Evolutionary conservation across 495 filamentous ascomycete genomes (phyloP).

Genomic region (Penicillium riverlandense): DNA sequence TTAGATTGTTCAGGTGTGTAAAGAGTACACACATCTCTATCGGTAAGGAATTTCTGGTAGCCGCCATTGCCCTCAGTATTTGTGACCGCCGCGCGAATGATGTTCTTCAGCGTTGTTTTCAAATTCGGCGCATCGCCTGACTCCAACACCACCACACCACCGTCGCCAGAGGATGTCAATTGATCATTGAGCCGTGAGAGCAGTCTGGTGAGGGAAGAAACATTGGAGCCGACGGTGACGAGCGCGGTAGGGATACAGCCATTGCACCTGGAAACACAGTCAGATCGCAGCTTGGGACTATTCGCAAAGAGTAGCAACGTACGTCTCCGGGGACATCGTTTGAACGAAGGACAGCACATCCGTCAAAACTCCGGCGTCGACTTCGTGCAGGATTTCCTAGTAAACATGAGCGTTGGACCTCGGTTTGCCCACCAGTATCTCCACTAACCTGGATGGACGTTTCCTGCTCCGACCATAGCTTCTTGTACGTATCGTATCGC

Average conservation of each 20-base stretch:
- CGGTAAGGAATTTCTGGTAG: constrained; percentile 37
- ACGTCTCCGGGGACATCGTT: constrained; percentile 39
- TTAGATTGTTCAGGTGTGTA: not conserved
- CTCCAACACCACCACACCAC: constrained; percentile 60
- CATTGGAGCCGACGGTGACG: constrained; percentile 80
- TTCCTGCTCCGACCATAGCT: constrained; percentile 63
- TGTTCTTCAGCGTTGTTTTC: constrained; percentile 73
- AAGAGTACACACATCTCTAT: constrained; percentile 42
- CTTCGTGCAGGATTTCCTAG: constrained; percentile 32
- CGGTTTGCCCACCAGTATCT: not conserved
- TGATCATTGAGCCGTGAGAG: constrained; percentile 57
- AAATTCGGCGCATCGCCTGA: constrained; percentile 76
- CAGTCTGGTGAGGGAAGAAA: constrained; percentile 66
- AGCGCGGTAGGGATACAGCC: constrained; percentile 68
- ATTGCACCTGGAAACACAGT: constrained; percentile 24
- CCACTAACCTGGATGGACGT: constrained; percentile 56
- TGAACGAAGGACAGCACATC: constrained; percentile 62
- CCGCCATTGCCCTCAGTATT: constrained; percentile 43
- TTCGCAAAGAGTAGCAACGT: constrained; percentile 6
- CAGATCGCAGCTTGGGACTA: constrained; percentile 2
- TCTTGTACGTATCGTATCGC: constrained; percentile 56
- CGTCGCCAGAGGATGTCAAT: constrained; percentile 37
- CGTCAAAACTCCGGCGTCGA: constrained; percentile 51
- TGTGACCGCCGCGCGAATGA: constrained; percentile 66
- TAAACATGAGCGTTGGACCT: constrained; percentile 7